phyloP scores from a whole-genome alignment of 2,329 filamentous ascomycete genomes.

The Aspergillus glaucus region DNA sequence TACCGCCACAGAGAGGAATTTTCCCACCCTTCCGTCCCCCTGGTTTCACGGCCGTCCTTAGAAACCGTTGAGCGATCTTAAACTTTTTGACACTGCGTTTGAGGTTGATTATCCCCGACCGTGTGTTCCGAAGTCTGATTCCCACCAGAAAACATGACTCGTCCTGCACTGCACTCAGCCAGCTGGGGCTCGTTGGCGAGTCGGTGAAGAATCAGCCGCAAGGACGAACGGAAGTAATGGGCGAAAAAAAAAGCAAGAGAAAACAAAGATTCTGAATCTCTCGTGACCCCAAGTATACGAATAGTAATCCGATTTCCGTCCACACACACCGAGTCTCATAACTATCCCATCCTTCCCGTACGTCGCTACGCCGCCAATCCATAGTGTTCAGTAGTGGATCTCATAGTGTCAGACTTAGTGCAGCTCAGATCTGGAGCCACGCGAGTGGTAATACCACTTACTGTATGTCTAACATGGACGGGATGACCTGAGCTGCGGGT shows the following conservation, averaged over 20 bases:
- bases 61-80: neutral
- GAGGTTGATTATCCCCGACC: neutral
- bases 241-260: neutral
- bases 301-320: too few species aligned
- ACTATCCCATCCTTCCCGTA: too few species aligned
- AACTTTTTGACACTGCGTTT: neutral
- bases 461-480: neutral
- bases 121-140: neutral
- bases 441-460: conserved; percentile 7
- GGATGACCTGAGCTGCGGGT: conserved; percentile 1
- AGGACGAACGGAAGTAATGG: neutral
- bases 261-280: neutral
- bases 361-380: neutral
- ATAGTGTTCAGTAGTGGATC: conserved; percentile 9
- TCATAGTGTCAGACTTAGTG: conserved; percentile 15
- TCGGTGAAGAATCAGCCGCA: neutral
- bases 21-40: neutral
- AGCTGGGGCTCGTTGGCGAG: neutral
- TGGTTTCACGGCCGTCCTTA: neutral
- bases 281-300: neutral
- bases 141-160: neutral
- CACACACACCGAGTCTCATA: too few species aligned
- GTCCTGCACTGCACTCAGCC: neutral
- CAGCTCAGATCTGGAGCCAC: conserved; percentile 18
- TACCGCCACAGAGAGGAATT: neutral